Evolutionary conservation across 2,329 filamentous ascomycete species (phyloP).

Genomic region (Pseudogymnoascus pannorum): DNA sequence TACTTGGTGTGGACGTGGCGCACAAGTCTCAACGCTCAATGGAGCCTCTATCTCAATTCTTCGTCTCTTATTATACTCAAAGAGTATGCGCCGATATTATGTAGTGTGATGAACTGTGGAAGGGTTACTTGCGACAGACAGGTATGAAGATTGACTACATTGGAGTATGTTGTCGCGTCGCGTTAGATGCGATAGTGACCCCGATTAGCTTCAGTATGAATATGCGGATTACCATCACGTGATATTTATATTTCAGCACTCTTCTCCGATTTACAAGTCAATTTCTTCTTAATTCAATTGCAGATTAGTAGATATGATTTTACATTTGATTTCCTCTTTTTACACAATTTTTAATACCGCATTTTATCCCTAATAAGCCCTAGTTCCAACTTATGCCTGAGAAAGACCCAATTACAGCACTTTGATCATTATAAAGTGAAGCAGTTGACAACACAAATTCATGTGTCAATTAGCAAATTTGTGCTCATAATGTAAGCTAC

Average conservation of each 20-base stretch:
- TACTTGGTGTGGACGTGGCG: not conserved
- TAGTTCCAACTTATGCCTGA: not conserved
- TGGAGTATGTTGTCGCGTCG: conserved; percentile 4
- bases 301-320: not conserved
- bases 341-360: not conserved
- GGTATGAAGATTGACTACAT: not conserved
- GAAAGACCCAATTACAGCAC: not conserved
- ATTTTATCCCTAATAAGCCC: not conserved
- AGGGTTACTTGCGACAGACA: not conserved
- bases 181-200: not conserved
- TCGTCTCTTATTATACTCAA: not conserved
- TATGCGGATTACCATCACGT: not conserved
- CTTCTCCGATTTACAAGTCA: not conserved
- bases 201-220: not conserved
- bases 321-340: not conserved
- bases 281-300: not conserved
- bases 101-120: not conserved
- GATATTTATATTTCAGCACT: not conserved
- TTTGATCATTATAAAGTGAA: not conserved
- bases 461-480: not conserved
- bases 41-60: not conserved
- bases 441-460: not conserved
- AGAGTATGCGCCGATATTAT: not conserved
- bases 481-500: not conserved
- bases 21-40: not conserved